Evolutionary conservation across 352 stramenopile species (phyloP), one percentile per base, ranked within the genome.

Genomic region (Phytophthora lateralis): DNA sequence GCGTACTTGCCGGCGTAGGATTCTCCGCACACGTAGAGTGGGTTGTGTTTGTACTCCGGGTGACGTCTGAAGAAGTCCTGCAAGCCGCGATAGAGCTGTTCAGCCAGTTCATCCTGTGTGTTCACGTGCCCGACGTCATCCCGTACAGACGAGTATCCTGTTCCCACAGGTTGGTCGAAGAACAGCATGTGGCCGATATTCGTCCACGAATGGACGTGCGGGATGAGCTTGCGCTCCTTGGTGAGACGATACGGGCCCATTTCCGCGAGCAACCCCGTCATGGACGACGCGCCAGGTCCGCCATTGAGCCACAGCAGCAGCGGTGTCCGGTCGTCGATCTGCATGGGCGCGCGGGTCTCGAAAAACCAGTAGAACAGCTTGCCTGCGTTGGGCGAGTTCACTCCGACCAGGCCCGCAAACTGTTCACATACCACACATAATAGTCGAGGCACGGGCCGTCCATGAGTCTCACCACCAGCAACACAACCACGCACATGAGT

Each of bases 1-100:
- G 98, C 98, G 70, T 98, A 99, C 73, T 99, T 98, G 27, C 97
- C 97, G 3, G 97, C 96, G 72, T 99, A 98, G 29, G 88, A 98
- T 76, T 99, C 96, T 50, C 96, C 89, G 20, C 82, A 95, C 10
- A 90, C 63, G 35, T 76, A 89, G 54, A 91, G 39, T 7, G 75
- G 78, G 29, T 82, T 84, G 61, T 44, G 46, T 4, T 90, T 69
- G 69, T 92, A 95, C 64, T 91, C 81, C 0, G 84, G 86, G 35
- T 99, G 94, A 11, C 95, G 76, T 34, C 75, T 66, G 35, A 96
- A 90, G 66, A 99, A 99, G 20, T 80, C 72, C 55, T 92, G 82
- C 0, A 99, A 69, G 21, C 95, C 98, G 14, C 80, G 82, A 63
- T 98, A 97, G 60, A 99, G 92, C 53, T 98, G 91, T 27, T 80